Evolutionary conservation across 768 basidiomycete genomes (phyloP).

Genomic region (Clathrus columnatus): DNA sequence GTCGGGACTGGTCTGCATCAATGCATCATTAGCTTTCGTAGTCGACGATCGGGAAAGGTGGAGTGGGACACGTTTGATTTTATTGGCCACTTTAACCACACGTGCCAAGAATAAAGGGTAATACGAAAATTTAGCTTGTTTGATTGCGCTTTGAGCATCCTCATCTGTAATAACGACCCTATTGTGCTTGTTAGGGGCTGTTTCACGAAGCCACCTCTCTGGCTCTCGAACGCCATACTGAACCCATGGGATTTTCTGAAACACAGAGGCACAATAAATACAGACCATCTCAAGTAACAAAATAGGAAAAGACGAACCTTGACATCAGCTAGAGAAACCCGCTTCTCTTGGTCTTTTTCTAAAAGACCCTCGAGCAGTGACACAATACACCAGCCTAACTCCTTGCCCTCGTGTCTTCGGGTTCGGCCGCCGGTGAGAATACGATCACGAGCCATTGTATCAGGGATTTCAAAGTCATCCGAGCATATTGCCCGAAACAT

Average conservation of each 20-base stretch:
- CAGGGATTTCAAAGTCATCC: slow-evolving; percentile 59
- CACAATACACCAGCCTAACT: slow-evolving; percentile 51
- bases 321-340: slow-evolving; percentile 73
- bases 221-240: slow-evolving; percentile 42
- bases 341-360: slow-evolving; percentile 65
- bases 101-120: background rate
- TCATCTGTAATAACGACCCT: slow-evolving; percentile 58
- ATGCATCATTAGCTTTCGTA: background rate
- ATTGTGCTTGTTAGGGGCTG: slow-evolving; percentile 40
- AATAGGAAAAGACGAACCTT: slow-evolving; percentile 46
- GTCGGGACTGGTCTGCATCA: background rate
- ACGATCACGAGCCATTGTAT: slow-evolving; percentile 63
- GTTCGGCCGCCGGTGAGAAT: slow-evolving; percentile 57
- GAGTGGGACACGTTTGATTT: slow-evolving; percentile 6
- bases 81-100: background rate
- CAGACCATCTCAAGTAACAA: slow-evolving; percentile 22
- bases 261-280: background rate
- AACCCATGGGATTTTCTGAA: slow-evolving; percentile 46
- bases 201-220: slow-evolving; percentile 60
- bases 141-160: slow-evolving; percentile 67
- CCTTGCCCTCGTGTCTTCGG: slow-evolving; percentile 27
- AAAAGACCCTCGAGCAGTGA: slow-evolving; percentile 67
- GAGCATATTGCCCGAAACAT: slow-evolving; percentile 76
- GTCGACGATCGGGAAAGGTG: background rate
- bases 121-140: background rate